phyloP scores from a whole-genome alignment of 73 alveolate genomes.

The Durusdinium trenchii region DNA sequence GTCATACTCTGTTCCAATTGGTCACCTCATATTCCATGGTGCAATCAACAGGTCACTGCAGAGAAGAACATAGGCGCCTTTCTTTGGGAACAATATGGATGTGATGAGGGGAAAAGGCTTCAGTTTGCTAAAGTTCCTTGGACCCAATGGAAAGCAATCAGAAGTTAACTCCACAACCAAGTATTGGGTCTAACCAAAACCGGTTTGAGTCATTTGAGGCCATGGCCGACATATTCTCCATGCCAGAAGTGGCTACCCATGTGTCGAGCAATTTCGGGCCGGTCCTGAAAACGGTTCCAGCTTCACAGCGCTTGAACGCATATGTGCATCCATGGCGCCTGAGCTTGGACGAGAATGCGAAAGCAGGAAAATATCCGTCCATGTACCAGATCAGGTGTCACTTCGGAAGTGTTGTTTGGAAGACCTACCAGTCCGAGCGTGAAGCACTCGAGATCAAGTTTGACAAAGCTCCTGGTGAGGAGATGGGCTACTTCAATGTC shows the following conservation, averaged over 20 bases:
- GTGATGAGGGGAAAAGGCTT: background rate
- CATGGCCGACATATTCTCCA: background rate
- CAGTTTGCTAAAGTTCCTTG: background rate
- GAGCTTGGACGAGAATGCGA: background rate
- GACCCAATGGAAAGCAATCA: background rate
- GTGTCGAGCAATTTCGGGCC: background rate
- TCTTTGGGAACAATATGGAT: background rate
- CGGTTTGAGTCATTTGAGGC: background rate
- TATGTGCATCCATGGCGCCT: background rate
- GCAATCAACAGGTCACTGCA: background rate
- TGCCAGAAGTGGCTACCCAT: background rate
- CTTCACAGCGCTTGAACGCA: background rate
- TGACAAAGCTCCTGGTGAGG: background rate
- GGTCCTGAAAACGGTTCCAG: background rate
- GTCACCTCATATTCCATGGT: background rate
- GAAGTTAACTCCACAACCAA: background rate
- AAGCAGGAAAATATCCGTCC: background rate
- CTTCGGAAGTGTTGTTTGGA: background rate
- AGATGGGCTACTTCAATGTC: background rate
- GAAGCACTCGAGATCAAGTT: constrained; percentile 24
- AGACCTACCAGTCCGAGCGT: background rate
- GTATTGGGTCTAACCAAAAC: background rate
- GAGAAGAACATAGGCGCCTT: background rate
- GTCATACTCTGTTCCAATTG: background rate
- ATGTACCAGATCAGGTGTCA: background rate